Conservation (phyloP, 192 early-diverging fungal genomes). For the Helicostylum pulchrum region DNA sequence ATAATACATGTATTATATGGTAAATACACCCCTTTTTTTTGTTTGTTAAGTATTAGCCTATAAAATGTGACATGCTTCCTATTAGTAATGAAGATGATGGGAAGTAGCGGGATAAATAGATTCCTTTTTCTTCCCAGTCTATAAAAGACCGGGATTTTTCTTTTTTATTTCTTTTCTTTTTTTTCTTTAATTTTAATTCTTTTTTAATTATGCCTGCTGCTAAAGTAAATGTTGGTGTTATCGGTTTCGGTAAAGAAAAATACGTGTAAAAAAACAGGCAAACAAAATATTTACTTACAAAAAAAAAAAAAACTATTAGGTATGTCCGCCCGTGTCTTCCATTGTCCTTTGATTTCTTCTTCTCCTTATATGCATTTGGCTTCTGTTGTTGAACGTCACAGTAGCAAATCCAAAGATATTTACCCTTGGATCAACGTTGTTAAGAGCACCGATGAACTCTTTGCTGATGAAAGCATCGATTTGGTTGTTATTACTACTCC, state of each 20-base stretch:
- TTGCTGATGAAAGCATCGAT: slow-evolving; percentile 51
- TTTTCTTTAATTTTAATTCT: neutral
- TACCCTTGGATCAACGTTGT: slow-evolving; percentile 53
- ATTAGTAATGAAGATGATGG: too few species aligned
- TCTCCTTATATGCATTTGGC: slow-evolving; percentile 48
- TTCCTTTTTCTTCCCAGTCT: too few species aligned
- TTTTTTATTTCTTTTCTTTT: neutral
- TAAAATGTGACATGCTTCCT: too few species aligned
- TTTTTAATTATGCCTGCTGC: slow-evolving; percentile 7
- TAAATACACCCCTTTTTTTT: too few species aligned
- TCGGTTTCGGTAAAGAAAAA: slow-evolving; percentile 63
- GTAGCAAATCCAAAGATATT: slow-evolving; percentile 35
- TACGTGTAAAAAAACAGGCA: neutral
- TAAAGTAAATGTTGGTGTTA: slow-evolving; percentile 62
- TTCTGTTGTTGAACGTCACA: slow-evolving; percentile 57
- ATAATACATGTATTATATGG: too few species aligned
- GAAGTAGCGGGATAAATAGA: too few species aligned
- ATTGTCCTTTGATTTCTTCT: slow-evolving; percentile 58
- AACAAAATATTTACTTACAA: neutral
- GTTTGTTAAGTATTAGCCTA: too few species aligned
- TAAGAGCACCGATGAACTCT: slow-evolving; percentile 51
- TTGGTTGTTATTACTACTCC: slow-evolving; percentile 76
- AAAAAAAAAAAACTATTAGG: slow-evolving; percentile 14
- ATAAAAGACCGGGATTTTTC: too few species aligned
- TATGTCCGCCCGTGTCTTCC: slow-evolving; percentile 50